A percentile compares a stretch with the other conserved stretches of the same genome.
phyloP scores from a whole-genome alignment of 23 red algal species.

The Gracilariopsis chorda region DNA sequence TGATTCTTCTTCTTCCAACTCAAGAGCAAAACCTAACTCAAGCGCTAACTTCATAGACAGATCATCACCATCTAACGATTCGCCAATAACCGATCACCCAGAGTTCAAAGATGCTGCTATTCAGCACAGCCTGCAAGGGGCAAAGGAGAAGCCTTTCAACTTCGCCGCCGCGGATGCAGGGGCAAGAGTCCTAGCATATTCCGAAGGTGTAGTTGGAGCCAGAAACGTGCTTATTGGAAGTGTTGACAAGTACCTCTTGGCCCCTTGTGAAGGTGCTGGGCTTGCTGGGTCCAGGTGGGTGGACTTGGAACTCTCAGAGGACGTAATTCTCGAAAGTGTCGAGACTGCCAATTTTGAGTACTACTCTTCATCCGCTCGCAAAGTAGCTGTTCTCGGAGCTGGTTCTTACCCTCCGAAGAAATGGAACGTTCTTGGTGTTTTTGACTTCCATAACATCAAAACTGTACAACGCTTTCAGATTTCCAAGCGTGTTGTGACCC shows the following conservation, averaged over 20 bases:
- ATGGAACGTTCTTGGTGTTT: constrained; percentile 73
- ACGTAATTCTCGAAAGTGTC: constrained; percentile 74
- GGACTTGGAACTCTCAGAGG: constrained; percentile 89
- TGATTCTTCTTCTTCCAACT: background rate
- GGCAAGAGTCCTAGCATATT: constrained; percentile 65
- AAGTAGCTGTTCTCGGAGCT: constrained; percentile 65
- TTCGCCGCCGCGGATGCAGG: constrained; percentile 87
- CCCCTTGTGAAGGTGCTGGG: constrained; percentile 47
- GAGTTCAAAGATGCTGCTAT: background rate
- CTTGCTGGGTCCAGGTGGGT: constrained; percentile 59
- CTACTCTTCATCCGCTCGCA: constrained; percentile 70
- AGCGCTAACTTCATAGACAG: background rate
- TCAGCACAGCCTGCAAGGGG: background rate
- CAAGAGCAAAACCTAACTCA: background rate
- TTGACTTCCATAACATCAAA: constrained; percentile 24
- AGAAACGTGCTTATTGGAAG: constrained; percentile 72
- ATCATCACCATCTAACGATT: background rate
- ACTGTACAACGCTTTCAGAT: constrained; percentile 66
- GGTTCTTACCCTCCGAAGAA: constrained; percentile 56
- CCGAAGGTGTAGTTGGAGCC: constrained; percentile 51
- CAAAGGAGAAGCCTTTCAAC: constrained; percentile 61
- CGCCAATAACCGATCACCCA: background rate
- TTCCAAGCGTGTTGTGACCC: constrained; percentile 34
- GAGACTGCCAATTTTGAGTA: constrained; percentile 79
- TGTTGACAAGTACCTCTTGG: constrained; percentile 80